A percentile compares a stretch with the other conserved stretches of the same genome.
Evolutionary conservation across 345 rosid species (phyloP).

Genomic region (Populus ilicifolia): DNA sequence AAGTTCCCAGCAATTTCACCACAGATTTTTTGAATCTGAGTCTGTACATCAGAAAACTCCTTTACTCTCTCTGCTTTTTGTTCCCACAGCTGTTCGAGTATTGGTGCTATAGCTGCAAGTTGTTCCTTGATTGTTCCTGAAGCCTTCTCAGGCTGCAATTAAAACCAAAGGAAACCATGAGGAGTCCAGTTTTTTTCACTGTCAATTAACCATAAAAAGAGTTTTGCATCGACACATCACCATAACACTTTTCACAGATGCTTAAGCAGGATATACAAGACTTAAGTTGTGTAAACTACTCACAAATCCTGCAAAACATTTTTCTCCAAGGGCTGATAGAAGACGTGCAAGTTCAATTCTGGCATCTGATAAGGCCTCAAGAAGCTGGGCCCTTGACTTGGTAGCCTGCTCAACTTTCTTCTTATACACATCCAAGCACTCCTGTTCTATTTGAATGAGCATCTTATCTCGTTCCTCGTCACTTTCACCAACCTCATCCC

Average conservation of each 20-base stretch:
- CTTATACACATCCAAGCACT: constrained; percentile 89
- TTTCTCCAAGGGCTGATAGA: constrained; percentile 79
- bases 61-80: constrained; percentile 85
- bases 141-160: constrained; percentile 67
- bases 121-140: constrained; percentile 94
- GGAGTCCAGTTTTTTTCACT: neutral
- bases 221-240: neutral
- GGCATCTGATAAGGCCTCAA: constrained; percentile 80
- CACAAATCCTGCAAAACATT: constrained; percentile 59
- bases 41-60: constrained; percentile 70
- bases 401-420: constrained; percentile 89
- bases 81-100: constrained; percentile 81
- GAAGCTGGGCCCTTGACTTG: constrained; percentile 81
- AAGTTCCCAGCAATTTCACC: constrained; percentile 75
- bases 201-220: neutral
- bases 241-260: neutral
- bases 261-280: neutral
- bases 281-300: constrained; percentile 25
- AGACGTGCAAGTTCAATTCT: constrained; percentile 73
- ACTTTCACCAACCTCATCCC: constrained; percentile 98
- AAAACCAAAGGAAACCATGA: constrained; percentile 14
- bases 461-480: constrained; percentile 91
- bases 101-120: constrained; percentile 89
- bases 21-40: constrained; percentile 86
- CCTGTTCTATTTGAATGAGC: constrained; percentile 91